Base-by-base conservation (phyloP, 805 yeast genomes). In the Saccharomycopsis oosterbeekiorum region DNA sequence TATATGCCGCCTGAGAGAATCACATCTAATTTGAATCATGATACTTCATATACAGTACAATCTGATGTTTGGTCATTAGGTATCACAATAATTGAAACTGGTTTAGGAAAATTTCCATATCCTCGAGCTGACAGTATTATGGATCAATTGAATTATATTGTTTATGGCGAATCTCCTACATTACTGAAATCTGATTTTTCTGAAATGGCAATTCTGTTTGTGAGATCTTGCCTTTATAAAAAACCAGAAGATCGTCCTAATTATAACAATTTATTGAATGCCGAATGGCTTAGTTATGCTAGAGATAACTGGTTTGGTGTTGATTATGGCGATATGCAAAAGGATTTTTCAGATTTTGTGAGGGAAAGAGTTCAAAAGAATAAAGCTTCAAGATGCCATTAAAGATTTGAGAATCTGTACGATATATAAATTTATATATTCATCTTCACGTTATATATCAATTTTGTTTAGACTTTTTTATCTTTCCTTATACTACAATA, bases 1-100 rank as follows among this genome's bases (percentile, higher is more conserved):
- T 93, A 93, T 73, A 94, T 94, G 98, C 98, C 98, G 0, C 99
- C 99, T 1, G 99, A 93, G 71, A 81, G 99, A 69, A 94, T 94
- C 67, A 84, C 85, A 69, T 82, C 88, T 0, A 68, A 80, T 64
- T 84, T 76, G 15, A 42, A 91, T 1, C 91, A 87, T 69, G 92
- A 84, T 66, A 78, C 82, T 9, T 83, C 94, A 0, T 93, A 93
- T 73, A 84, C 97, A 1, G 97, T 91, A 2, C 97, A 93, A 70
- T 86, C 96, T 10, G 99, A 93, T 73, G 84, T 93, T 64, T 93
- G 99, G 99, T 90, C 97, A 0, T 74, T 93, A 54, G 99, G 98
- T 0, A 77, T 93, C 61, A 83, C 92, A 19, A 80, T 93, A 21
- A 72, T 94, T 57, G 99, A 94, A 74, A 84, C 90, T 66, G 94